Percentiles rank a stretch among this genome's conserved stretches.
These are phyloP conservation scores for Colletotrichum filicis DNA, from an alignment of 2,329 filamentous ascomycete genomes.

Conservation along the genomic window DNA sequence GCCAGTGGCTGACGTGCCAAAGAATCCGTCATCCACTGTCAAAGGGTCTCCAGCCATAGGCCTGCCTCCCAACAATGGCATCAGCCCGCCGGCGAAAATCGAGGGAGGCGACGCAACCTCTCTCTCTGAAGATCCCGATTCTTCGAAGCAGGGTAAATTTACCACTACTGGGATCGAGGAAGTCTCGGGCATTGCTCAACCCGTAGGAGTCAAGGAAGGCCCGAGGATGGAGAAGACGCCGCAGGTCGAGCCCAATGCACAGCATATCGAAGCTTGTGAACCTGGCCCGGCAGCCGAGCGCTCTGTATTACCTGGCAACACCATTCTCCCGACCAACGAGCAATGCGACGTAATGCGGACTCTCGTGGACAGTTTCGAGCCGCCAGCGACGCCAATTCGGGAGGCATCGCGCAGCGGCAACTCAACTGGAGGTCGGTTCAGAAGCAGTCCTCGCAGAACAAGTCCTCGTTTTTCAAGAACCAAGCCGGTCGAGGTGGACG, in stretches of 20 bases:
- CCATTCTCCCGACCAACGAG: neutral
- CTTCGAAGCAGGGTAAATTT: neutral
- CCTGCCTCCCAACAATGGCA: neutral
- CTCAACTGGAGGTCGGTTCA: neutral
- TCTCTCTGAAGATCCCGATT: neutral
- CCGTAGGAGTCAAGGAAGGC: neutral
- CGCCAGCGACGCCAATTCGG: neutral
- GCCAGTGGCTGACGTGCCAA: conserved; percentile 29
- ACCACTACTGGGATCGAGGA: neutral
- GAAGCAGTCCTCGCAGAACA: neutral
- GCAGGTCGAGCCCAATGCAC: neutral
- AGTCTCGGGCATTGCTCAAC: neutral
- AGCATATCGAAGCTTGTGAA: neutral
- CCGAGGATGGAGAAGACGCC: neutral
- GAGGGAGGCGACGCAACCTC: neutral
- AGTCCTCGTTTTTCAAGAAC: conserved; percentile 1
- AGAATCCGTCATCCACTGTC: conserved; percentile 30
- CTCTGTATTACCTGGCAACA: neutral
- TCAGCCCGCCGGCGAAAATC: neutral
- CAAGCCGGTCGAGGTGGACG: neutral
- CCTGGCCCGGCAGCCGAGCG: neutral
- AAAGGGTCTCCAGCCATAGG: conserved; percentile 13
- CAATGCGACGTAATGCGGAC: neutral
- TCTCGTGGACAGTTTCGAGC: neutral
- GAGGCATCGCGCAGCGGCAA: neutral